A percentile compares a stretch with the other conserved stretches of the same genome.
Conservation (phyloP, 2,329 filamentous ascomycete species). For the Botryotinia calthae region DNA sequence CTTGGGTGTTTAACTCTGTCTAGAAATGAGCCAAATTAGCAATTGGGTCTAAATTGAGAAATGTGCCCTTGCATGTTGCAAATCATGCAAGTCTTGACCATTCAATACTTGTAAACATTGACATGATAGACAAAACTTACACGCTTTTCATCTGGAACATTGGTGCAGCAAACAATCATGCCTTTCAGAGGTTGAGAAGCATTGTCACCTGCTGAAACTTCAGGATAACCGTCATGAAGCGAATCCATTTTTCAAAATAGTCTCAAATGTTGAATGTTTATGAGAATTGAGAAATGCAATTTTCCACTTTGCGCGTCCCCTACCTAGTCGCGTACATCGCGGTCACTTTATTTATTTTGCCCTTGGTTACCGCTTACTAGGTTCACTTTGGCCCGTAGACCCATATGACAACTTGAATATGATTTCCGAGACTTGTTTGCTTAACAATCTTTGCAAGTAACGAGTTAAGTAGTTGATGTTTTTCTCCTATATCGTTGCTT, state of each 20-base stretch:
- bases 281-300: slow-evolving; percentile 6
- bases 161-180: slow-evolving; percentile 83
- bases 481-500: background rate
- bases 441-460: too few species aligned
- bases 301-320: slow-evolving; percentile 15
- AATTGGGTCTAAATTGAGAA: background rate
- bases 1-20: slow-evolving; percentile 59
- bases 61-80: background rate
- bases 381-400: too few species aligned
- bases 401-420: too few species aligned
- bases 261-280: slow-evolving; percentile 8
- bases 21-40: slow-evolving; percentile 30
- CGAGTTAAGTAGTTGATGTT: background rate
- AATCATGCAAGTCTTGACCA: background rate
- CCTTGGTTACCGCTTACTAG: slow-evolving; percentile 4
- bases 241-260: slow-evolving; percentile 1
- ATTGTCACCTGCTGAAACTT: slow-evolving; percentile 19
- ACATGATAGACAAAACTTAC: slow-evolving; percentile 48
- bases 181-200: slow-evolving; percentile 54
- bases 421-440: background rate
- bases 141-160: slow-evolving; percentile 73
- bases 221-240: background rate
- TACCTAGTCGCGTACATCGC: background rate
- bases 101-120: background rate
- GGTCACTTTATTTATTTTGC: slow-evolving; percentile 14